phyloP scores from a whole-genome alignment of 2,329 filamentous ascomycete species.

The Phyllosticta citrichinensis region DNA sequence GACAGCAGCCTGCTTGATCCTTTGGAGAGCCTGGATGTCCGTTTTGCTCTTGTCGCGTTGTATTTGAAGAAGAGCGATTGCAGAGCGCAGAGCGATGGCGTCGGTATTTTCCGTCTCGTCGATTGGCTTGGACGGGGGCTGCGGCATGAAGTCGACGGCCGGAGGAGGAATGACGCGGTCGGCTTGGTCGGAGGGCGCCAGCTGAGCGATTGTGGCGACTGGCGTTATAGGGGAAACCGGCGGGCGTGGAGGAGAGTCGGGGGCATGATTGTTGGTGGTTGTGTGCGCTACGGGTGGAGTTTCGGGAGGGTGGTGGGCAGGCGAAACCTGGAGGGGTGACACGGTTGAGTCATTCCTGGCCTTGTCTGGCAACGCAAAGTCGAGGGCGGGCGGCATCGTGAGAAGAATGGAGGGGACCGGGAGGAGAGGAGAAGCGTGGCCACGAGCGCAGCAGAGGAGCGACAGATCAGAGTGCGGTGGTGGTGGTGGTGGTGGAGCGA shows the following conservation, averaged over 20 bases:
- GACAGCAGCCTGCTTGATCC: constrained; percentile 60
- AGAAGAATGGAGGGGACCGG: constrained; percentile 5
- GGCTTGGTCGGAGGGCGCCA: constrained; percentile 21
- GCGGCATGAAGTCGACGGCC: constrained; percentile 28
- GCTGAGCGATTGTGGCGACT: constrained; percentile 24
- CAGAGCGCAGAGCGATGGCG: constrained; percentile 74
- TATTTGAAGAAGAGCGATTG: constrained; percentile 77
- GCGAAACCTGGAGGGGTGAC: constrained; percentile 8
- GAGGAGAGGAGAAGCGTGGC: neutral
- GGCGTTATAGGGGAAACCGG: constrained; percentile 33
- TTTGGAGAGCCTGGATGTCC: constrained; percentile 62
- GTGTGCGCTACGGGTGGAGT: constrained; percentile 3
- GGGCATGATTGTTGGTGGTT: constrained; percentile 2
- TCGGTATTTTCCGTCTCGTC: constrained; percentile 59
- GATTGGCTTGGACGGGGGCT: constrained; percentile 36
- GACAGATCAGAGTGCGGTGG: neutral
- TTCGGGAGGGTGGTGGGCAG: neutral
- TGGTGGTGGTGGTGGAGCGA: too few species aligned
- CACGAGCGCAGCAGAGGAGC: neutral
- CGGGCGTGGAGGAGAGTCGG: constrained; percentile 15
- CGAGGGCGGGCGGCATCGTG: constrained; percentile 26
- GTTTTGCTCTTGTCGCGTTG: constrained; percentile 68
- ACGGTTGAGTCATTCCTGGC: constrained; percentile 11
- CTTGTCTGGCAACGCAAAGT: constrained; percentile 17
- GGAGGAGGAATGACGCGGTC: constrained; percentile 14